Base-by-base conservation (phyloP, 2,329 filamentous ascomycete genomes). In the Chaetomium strumarium region DNA sequence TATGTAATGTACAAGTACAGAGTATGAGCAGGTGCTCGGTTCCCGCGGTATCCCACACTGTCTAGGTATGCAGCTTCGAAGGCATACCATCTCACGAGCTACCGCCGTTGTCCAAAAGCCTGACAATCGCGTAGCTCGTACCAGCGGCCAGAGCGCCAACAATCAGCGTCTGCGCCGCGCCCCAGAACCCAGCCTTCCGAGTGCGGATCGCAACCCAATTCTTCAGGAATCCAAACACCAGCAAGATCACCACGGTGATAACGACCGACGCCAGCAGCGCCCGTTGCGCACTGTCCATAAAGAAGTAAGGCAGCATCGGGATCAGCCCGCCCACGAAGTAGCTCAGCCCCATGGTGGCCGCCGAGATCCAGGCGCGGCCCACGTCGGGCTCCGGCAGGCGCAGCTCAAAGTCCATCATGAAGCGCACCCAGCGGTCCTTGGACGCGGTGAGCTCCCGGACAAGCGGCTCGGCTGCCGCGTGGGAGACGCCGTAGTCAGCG, bases 301-400 rank as follows among this genome's bases (percentile, higher is more conserved):
- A 72, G 58, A 88, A 83, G 68, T 89, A 89, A 0, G 85, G 85
- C 39, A 86, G 68, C 61, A 88, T 75, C 13, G 85, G 85, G n/a
- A 88, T 77, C 49, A 88, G 72, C 0, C 85, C 85, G 17, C 85
- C 85, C 19, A 88, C 66, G 48, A 88, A 83, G 65, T 89, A 89
- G 34, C 83, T 83, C 14, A 82, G 62, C 0, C 84, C 81, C 61
- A 89, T 85, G 9, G 82, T 87, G 24, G 83, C 58, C 2, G 83
- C 85, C 0, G 80, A 84, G 41, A 81, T 67, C 66, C 75, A 65
- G 61, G 79, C 67, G 57, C 71, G 63, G 62, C 70, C 69, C 30
- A 67, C 70, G 63, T 68, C 69, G 57, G 64, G 70, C 59, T 75
- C 70, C 55, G 74, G 70, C 40, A 79, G 70, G 56, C 70, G 70